Evolutionary conservation across 164 flowering plant species (phyloP).

Genomic region (Brasenia schreberi): DNA sequence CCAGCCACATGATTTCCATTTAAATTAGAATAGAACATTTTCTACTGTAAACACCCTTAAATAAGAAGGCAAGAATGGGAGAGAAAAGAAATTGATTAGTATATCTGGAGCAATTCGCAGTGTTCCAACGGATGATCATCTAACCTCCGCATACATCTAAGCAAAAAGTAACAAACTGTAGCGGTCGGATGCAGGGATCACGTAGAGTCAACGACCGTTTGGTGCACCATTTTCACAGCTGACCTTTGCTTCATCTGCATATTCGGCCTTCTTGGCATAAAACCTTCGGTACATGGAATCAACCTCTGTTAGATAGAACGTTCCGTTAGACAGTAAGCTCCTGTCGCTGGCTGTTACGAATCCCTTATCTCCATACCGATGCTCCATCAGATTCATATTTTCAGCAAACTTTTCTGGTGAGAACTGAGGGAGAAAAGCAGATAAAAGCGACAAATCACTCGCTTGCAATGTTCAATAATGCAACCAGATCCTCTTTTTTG

Average conservation of each 20-base stretch:
- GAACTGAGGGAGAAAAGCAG: constrained; percentile 28
- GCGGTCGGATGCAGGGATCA: background rate
- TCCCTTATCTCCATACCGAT: constrained; percentile 85
- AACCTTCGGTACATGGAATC: constrained; percentile 88
- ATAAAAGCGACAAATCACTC: too few species aligned
- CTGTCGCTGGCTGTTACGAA: constrained; percentile 69
- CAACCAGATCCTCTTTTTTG: too few species aligned
- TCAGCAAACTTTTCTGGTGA: constrained; percentile 72
- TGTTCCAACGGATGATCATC: background rate
- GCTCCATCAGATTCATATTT: constrained; percentile 84
- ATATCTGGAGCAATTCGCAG: background rate
- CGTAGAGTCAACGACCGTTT: background rate
- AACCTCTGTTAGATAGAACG: constrained; percentile 84
- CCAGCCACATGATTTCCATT: too few species aligned
- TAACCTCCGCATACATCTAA: background rate
- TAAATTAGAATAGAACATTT: too few species aligned
- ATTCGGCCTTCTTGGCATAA: constrained; percentile 46
- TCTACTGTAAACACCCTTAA: too few species aligned
- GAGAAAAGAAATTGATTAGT: background rate
- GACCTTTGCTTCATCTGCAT: background rate
- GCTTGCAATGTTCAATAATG: too few species aligned
- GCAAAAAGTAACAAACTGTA: background rate
- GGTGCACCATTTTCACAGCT: background rate
- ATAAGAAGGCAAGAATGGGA: too few species aligned
- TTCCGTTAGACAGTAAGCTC: constrained; percentile 66